A percentile compares a stretch with the other conserved stretches of the same genome.
phyloP scores from a whole-genome alignment of 164 flowering plant genomes.

The Tetracentron sinense region DNA sequence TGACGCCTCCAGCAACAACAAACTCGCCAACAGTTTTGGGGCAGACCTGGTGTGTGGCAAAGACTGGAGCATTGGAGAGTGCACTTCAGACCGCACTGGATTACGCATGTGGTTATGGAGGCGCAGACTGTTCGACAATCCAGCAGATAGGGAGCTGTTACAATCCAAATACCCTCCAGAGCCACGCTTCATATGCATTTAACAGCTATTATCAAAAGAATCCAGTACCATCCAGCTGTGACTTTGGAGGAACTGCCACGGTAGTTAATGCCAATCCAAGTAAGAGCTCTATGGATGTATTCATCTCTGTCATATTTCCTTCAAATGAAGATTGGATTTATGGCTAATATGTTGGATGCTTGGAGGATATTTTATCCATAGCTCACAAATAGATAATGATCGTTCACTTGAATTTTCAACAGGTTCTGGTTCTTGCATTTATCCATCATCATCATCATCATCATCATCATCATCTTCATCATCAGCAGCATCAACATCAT shows the following conservation, averaged over 20 bases:
- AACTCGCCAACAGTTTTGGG: constrained; percentile 48
- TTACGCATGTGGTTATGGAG: constrained; percentile 90
- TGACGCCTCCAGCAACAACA: constrained; percentile 36
- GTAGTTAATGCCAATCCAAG: constrained; percentile 74
- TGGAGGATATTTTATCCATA: not conserved
- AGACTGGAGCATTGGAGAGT: constrained; percentile 42
- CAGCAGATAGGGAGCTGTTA: constrained; percentile 77
- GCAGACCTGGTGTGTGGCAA: constrained; percentile 91
- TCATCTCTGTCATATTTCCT: not conserved
- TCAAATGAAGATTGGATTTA: not conserved
- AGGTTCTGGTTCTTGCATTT: constrained; percentile 77
- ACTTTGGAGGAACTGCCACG: constrained; percentile 76
- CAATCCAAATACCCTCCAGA: constrained; percentile 62
- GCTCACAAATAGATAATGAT: not conserved
- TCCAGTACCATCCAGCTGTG: constrained; percentile 70
- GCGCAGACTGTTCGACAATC: constrained; percentile 75
- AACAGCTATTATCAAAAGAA: constrained; percentile 87
- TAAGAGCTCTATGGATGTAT: constrained; percentile 31
- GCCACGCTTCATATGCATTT: constrained; percentile 92
- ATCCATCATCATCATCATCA: constrained; percentile 40
- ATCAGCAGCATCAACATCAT: constrained; percentile 11
- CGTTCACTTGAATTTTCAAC: constrained; percentile 10
- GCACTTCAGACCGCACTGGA: constrained; percentile 81
- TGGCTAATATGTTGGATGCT: not conserved
- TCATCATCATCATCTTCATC: constrained; percentile 23